Evolutionary conservation across 176 grass and related monocot species (phyloP), one percentile per base, ranked within the genome.

Genomic region (Cenchrus americanus): DNA sequence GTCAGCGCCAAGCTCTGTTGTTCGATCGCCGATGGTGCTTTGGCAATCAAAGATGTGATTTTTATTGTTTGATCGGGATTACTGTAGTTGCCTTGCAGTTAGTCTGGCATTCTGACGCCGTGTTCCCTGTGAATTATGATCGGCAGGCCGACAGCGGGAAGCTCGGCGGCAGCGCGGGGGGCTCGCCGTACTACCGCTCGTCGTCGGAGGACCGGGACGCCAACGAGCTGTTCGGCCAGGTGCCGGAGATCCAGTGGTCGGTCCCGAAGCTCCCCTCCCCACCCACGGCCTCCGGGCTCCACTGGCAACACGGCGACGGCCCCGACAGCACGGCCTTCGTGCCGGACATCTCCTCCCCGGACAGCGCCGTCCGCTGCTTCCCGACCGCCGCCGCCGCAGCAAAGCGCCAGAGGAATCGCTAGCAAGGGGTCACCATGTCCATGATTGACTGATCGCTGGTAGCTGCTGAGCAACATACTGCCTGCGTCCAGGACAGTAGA

Each of bases 91-190:
- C 10, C 34, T 3, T 70, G 67, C 7, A 12, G 14, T 77, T 44
- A 17, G 52, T 64, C 78, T 76, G 85, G 48, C 42, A 14, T 24
- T 68, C 14, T 48, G 14, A 50, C 32, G 54, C 3, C 17, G n/a
- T 55, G 69, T 42, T 23, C 8, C 42, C 3, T 10, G 14, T n/a
- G n/a, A n/a, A n/a, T n/a, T n/a, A n/a, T n/a, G 3, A 41, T 14
- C 13, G 14, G 55, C 86, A 96, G 93, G 94, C 88, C 1, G 94
- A 96, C 79, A 92, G 89, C 85, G 94, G 89, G 62, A 97, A 90
- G 80, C 70, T 92, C 59, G 89, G 91, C 22, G 90, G 92, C 50
- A 98, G 95, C 76, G 85, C 82, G 11, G 88, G 83, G 48, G 86
- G 92, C 43, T 97, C 89, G 1, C 89, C 91, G 69, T 44, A 87